Evolutionary conservation across 495 filamentous ascomycete genomes (phyloP), one percentile per base, ranked within the genome.

Genomic region (Friedmanniomyces simplex): DNA sequence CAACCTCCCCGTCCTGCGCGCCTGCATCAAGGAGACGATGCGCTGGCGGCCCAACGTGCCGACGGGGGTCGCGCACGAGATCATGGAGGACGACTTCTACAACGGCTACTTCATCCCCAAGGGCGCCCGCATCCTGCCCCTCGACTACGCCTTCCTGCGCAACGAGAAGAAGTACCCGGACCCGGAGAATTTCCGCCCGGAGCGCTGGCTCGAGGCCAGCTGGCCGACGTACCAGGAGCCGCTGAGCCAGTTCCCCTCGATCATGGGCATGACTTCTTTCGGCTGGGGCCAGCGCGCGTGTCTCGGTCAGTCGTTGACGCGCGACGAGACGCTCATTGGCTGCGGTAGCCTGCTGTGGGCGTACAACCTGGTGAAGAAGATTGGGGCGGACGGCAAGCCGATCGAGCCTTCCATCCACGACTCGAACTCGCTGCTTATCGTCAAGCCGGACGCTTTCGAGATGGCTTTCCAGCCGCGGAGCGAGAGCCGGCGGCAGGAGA

Each of bases 11-110:
- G 36, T 57, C 10, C 50, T 57, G 21, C 68, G 79, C 42, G 80
- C 82, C 1, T 72, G 79, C 16, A 74, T 84, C 18, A 79, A 81
- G 65, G 82, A 85, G 66, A 72, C 76, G 16, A 71, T 82, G 25
- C 72, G 82, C 50, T 84, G 82, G 82, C 68, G 79, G 20, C 81
- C 58, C 14, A 61, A 55, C 20, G 45, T 54, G 21, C 54, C 54
- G 1, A 49, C 48, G 22, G 59, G 55, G 49, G 58, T 63, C 26
- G 57, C 61, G 1, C 61, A 63, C 52, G 57, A 63, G 49, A 21
- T 56, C 16, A 54, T 57, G 53, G 58, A 52, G 22, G 61, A 63
- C 48, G 61, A 63, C 42, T 63, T 60, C 57, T 63, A 63, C 61
- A 43, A 57, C 20, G 71, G 71, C 11, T 72, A 72, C 13, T 69